Conservation (phyloP, 306 rosid genomes). For the Pachyrhizus erosus region DNA sequence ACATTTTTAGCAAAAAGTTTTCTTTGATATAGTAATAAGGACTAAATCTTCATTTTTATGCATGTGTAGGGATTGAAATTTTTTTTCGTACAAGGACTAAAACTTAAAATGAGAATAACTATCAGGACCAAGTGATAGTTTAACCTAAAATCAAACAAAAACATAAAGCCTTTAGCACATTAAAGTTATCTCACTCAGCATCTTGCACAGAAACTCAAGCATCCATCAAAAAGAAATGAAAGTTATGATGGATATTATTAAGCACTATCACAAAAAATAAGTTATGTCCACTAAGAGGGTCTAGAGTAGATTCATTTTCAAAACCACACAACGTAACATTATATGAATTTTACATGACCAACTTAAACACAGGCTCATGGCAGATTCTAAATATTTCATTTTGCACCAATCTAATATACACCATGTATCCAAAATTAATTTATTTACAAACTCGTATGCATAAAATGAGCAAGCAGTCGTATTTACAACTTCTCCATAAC, state of each 20-base stretch:
- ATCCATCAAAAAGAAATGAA: not conserved
- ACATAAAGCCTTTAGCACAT: not conserved
- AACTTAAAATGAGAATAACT: no score
- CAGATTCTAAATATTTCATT: conserved; percentile 42
- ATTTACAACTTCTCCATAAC: conserved; percentile 65
- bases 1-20: no score
- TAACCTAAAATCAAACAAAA: not conserved
- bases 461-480: conserved; percentile 60
- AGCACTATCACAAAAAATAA: not conserved
- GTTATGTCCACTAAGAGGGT: not conserved
- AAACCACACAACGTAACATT: conserved; percentile 32
- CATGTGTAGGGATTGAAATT: no score
- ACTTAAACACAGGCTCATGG: conserved; percentile 34
- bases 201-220: conserved; percentile 29
- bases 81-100: no score
- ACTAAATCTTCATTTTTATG: no score
- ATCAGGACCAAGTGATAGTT: no score
- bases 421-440: conserved; percentile 42
- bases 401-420: conserved; percentile 42
- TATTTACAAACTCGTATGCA: conserved; percentile 53
- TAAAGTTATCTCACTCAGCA: not conserved
- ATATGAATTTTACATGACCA: conserved; percentile 49
- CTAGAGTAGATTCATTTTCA: conserved; percentile 2
- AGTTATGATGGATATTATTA: not conserved
- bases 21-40: no score